phyloP scores from a whole-genome alignment of 495 filamentous ascomycete genomes.

The Neurospora tetraspora region DNA sequence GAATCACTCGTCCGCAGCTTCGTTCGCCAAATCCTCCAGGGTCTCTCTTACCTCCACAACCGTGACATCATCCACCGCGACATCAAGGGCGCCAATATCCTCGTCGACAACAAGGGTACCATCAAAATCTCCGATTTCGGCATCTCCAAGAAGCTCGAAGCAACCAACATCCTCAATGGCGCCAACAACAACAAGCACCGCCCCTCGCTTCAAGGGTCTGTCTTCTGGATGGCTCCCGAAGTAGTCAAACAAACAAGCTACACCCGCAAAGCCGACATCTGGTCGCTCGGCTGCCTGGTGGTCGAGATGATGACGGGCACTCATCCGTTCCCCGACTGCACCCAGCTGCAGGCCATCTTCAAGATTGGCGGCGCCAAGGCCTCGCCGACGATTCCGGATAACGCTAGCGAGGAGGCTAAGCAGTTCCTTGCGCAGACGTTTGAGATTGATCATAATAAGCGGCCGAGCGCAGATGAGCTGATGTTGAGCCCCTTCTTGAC shows the following conservation, averaged over 20 bases:
- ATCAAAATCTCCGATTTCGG: constrained; percentile 99
- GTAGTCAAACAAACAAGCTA: constrained; percentile 96
- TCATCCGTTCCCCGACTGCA: constrained; percentile 95
- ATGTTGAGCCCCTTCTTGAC: constrained; percentile 72
- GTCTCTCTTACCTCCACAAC: constrained; percentile 91
- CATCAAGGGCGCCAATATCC: constrained; percentile 97
- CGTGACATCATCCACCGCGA: constrained; percentile 96
- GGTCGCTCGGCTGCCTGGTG: constrained; percentile 91
- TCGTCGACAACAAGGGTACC: constrained; percentile 97
- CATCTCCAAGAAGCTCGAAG: constrained; percentile 71
- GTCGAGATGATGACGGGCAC: constrained; percentile 98
- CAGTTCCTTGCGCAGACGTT: constrained; percentile 84
- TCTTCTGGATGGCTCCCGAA: constrained; percentile 99
- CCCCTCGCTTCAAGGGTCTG: constrained; percentile 89
- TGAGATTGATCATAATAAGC: constrained; percentile 84
- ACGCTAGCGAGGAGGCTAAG: constrained; percentile 75
- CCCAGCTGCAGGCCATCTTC: constrained; percentile 96
- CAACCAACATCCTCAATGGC: constrained; percentile 41
- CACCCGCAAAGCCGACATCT: constrained; percentile 99
- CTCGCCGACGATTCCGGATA: constrained; percentile 79
- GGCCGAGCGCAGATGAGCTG: constrained; percentile 85
- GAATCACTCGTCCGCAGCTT: constrained; percentile 95
- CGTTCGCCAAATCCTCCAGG: constrained; percentile 88
- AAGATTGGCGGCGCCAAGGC: constrained; percentile 87
- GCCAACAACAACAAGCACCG: constrained; percentile 64